Evolutionary conservation across 2,329 filamentous ascomycete genomes (phyloP), one percentile per base, ranked within the genome.

Genomic region (Ramularia endophylla): DNA sequence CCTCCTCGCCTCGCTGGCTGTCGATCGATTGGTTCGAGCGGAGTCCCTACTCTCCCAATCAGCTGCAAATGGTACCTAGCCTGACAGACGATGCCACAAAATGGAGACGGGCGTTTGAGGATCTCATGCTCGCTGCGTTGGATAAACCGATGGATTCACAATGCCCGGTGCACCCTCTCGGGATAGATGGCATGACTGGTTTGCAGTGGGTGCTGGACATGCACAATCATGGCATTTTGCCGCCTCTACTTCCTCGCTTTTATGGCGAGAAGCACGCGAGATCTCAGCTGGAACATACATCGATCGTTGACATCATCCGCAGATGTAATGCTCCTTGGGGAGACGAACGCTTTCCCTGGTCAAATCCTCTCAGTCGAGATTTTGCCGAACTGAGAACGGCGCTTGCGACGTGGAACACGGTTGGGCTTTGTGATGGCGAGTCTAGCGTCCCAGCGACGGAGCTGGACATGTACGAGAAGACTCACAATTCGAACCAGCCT

Each of bases 71-170:
- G n/a, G 62, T 74, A 44, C 56, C 62, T 29, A 27, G 58, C 46
- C 36, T 66, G 52, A 48, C 46, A 12, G 37, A 40, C 32, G 41
- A 63, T 42, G 59, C 65, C 48, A 50, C 63, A 35, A 65, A 66
- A 22, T 79, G 76, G 75, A 67, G 73, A 12, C 70, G 73, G 37
- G 77, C 77, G 0, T 80, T 78, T 50, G 75, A 80, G 51, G 77
- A 81, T 50, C 65, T 81, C 8, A 50, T 80, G 12, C 67, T 67
- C 35, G 62, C 74, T 2, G 63, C 57, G 3, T 44, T 63, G 2
- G 61, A 58, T 33, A 62, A 60, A 44, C 56, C 57, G 2, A 58
- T 61, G 55, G 39, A 36, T 1, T 53, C 53, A 2, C 33, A 31
- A 38, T 48, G 8, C 55, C 54, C 9, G 32, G 42, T 19, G 42